Evolutionary conservation across 129 eudicot genomes (phyloP).

Genomic region (Tanacetum coccineum): DNA sequence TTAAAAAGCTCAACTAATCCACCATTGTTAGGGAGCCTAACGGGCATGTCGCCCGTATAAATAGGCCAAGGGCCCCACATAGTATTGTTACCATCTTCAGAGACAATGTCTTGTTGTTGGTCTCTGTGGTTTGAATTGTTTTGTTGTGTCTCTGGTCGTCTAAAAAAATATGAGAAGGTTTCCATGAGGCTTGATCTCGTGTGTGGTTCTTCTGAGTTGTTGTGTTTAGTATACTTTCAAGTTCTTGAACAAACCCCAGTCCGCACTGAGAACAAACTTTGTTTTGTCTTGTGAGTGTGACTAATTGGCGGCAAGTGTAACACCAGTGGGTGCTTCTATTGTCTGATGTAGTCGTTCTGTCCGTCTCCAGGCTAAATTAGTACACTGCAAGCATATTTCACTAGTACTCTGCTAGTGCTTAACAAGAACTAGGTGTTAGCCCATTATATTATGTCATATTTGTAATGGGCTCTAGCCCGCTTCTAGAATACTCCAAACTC

Average conservation of each 20-base stretch:
- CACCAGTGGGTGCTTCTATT: conserved; percentile 66
- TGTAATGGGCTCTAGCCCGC: too few relatives aligned
- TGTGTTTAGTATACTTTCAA: conserved; percentile 41
- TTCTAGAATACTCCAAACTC: too few relatives aligned
- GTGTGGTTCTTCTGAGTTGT: conserved; percentile 24
- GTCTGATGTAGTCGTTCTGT: conserved; percentile 40
- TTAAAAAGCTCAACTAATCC: conserved; percentile 51
- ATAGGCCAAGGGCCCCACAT: conserved; percentile 63
- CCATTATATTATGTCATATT: too few relatives aligned
- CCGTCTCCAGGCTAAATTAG: conserved; percentile 6
- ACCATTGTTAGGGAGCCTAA: conserved; percentile 55
- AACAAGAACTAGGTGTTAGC: too few relatives aligned
- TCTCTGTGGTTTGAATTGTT: conserved; percentile 32
- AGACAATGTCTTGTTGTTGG: conserved; percentile 27
- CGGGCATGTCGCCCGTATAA: conserved; percentile 70
- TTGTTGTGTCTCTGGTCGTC: conserved; percentile 42
- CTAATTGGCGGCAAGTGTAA: conserved; percentile 61
- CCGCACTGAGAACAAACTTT: conserved; percentile 47
- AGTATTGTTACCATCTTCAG: conserved; percentile 32
- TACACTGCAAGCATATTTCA: too few relatives aligned
- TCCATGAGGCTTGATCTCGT: conserved; percentile 59
- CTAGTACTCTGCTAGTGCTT: too few relatives aligned
- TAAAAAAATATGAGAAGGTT: conserved; percentile 54
- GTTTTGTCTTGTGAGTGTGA: conserved; percentile 39
- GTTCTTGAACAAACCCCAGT: conserved; percentile 69